These are phyloP conservation scores for Pythium chondricola DNA, from an alignment of 352 stramenopile species.

Conservation along the genomic window DNA sequence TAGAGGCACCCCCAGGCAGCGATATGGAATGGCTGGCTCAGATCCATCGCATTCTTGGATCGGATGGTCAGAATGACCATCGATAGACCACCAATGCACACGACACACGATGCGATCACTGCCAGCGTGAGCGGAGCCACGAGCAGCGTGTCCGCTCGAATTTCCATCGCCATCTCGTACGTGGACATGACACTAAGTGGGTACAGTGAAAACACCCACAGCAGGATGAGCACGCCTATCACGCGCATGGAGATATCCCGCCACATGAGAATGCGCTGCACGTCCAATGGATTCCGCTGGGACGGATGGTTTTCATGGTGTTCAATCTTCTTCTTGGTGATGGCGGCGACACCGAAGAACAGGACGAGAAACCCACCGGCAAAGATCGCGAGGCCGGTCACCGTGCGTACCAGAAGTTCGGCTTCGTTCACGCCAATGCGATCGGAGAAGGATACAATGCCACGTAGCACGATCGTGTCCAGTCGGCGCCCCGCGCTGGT, in stretches of 20 bases:
- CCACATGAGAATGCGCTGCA: conserved; percentile 1
- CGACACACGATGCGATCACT: not conserved
- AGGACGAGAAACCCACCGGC: conserved; percentile 15
- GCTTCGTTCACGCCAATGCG: conserved; percentile 19
- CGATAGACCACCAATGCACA: conserved; percentile 11
- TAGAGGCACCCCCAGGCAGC: conserved; percentile 22
- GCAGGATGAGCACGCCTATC: conserved; percentile 15
- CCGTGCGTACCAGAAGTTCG: conserved; percentile 8
- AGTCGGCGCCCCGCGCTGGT: conserved; percentile 3
- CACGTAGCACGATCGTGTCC: conserved; percentile 12
- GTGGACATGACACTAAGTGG: conserved; percentile 16
- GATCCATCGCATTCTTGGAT: conserved; percentile 4
- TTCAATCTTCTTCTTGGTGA: conserved; percentile 10
- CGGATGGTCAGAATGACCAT: conserved; percentile 7
- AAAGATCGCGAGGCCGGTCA: conserved; percentile 15
- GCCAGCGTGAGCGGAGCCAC: conserved; percentile 4
- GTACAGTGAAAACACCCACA: conserved; percentile 20
- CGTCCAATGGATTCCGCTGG: not conserved
- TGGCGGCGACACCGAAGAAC: conserved; percentile 10
- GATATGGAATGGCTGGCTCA: conserved; percentile 13
- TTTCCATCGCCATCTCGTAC: conserved; percentile 23
- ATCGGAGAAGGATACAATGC: conserved; percentile 18
- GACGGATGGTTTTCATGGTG: not conserved
- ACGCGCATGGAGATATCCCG: conserved; percentile 20
- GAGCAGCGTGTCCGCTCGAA: not conserved